A percentile compares a stretch with the other conserved stretches of the same genome.
phyloP scores from a whole-genome alignment of 495 filamentous ascomycete species.

The Hypoxylon fuscum region DNA sequence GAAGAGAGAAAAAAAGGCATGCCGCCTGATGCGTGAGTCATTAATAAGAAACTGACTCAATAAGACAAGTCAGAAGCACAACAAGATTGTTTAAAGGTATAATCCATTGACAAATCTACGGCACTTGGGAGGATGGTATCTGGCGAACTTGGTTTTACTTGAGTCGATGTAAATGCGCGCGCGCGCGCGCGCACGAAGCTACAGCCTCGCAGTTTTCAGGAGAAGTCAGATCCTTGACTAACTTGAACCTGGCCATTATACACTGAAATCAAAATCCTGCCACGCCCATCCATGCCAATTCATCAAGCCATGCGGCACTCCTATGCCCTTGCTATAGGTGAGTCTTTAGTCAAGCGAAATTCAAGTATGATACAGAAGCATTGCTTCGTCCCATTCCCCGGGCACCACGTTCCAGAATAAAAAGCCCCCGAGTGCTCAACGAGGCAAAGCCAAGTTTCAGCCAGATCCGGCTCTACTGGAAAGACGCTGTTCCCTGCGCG shows the following conservation, averaged over 20 bases:
- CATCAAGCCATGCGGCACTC: constrained; percentile 8
- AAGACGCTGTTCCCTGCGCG: constrained; percentile 52
- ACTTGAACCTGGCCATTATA: constrained; percentile 19
- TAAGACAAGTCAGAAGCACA: neutral
- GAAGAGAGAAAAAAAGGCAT: no score
- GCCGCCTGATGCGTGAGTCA: no score
- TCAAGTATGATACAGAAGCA: constrained; percentile 27
- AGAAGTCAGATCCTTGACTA: neutral
- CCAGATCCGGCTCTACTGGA: constrained; percentile 45
- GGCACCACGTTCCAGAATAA: neutral
- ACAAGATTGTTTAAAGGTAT: neutral
- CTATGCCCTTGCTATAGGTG: constrained; percentile 3
- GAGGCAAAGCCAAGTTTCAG: constrained; percentile 1
- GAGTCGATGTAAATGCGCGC: constrained; percentile 7
- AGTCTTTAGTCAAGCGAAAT: constrained; percentile 13
- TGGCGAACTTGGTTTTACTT: constrained; percentile 8
- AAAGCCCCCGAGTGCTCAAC: neutral
- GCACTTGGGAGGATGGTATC: neutral
- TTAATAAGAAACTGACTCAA: constrained; percentile 2
- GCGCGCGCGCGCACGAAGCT: constrained; percentile 10
- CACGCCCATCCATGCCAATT: constrained; percentile 10
- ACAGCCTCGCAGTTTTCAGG: constrained; percentile 12
- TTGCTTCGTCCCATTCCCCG: constrained; percentile 2
- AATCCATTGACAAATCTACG: neutral
- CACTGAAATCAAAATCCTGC: constrained; percentile 14